Conservation (phyloP, 2,329 filamentous ascomycete genomes). For the Colletotrichum simmondsii region DNA sequence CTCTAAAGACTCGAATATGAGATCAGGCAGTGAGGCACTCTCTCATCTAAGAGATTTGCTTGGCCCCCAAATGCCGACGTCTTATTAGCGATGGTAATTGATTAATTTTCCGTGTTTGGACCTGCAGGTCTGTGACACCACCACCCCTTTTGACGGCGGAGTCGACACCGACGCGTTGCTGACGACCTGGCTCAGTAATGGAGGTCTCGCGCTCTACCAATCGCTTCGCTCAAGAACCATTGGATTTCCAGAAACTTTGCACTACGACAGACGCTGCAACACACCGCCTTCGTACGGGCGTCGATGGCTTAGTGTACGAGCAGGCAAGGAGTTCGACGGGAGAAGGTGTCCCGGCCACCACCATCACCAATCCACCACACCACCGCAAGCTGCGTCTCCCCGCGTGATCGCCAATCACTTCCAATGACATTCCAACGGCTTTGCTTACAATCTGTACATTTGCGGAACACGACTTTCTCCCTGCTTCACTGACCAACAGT, state of each 20-base stretch:
- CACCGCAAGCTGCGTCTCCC: not conserved
- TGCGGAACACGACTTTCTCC: conserved; percentile 2
- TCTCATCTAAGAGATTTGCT: not conserved
- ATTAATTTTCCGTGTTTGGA: conserved; percentile 2
- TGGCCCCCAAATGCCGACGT: conserved; percentile 19
- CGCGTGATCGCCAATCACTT: not conserved
- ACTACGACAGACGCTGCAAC: not conserved
- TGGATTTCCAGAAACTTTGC: not conserved
- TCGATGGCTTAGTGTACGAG: not conserved
- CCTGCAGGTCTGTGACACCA: conserved; percentile 8
- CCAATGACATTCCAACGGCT: not conserved
- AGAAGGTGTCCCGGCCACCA: too few species aligned
- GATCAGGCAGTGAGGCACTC: not conserved
- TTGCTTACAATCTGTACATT: not conserved
- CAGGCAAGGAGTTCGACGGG: not conserved
- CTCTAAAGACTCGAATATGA: conserved; percentile 4
- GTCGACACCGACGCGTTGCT: not conserved
- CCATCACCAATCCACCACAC: not conserved
- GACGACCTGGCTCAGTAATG: not conserved
- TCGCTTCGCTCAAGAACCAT: not conserved
- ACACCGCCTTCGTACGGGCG: not conserved
- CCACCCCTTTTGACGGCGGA: not conserved
- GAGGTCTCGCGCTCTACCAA: conserved; percentile 1
- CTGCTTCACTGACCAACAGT: conserved; percentile 24
- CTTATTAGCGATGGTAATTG: not conserved